Percentiles rank a stretch among this genome's conserved stretches.
These are phyloP conservation scores for Neotropicomus parvogracilis DNA, from an alignment of 1,284 basidiomycete species.

Conservation along the genomic window DNA sequence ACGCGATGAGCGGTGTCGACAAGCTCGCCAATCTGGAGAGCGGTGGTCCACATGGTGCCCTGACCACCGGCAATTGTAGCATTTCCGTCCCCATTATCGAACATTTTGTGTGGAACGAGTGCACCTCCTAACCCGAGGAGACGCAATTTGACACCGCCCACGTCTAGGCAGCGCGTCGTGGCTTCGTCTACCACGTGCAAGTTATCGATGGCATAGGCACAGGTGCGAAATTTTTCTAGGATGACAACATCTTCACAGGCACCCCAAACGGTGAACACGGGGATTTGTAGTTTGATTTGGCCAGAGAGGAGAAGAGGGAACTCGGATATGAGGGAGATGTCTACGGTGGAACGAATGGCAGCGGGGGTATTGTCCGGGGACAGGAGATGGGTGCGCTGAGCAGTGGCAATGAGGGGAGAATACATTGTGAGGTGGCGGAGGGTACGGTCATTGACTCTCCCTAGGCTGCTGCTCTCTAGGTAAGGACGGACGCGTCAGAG, in stretches of 20 bases:
- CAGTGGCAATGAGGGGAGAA: conserved; percentile 87
- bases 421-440: conserved; percentile 96
- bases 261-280: conserved; percentile 96
- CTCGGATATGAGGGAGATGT: conserved; percentile 81
- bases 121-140: conserved; percentile 95
- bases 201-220: conserved; percentile 80
- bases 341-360: conserved; percentile 61
- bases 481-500: conserved; percentile 19
- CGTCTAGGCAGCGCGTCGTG: conserved; percentile 84
- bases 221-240: conserved; percentile 87
- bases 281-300: conserved; percentile 83
- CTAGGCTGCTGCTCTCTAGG: conserved; percentile 75
- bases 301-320: conserved; percentile 90
- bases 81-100: conserved; percentile 91
- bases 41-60: conserved; percentile 99
- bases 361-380: conserved; percentile 59
- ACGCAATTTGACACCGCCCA: conserved; percentile 91
- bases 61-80: conserved; percentile 97
- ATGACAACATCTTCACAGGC: conserved; percentile 95
- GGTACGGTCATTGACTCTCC: conserved; percentile 90
- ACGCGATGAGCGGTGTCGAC: conserved; percentile 96
- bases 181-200: conserved; percentile 93
- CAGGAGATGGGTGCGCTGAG: conserved; percentile 80
- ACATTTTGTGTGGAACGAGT: conserved; percentile 94
- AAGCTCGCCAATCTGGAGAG: conserved; percentile 95